Percentiles rank a stretch among this genome's conserved stretches.
phyloP scores from a whole-genome alignment of 2,329 filamentous ascomycete genomes.

The Calonectria henricotiae region DNA sequence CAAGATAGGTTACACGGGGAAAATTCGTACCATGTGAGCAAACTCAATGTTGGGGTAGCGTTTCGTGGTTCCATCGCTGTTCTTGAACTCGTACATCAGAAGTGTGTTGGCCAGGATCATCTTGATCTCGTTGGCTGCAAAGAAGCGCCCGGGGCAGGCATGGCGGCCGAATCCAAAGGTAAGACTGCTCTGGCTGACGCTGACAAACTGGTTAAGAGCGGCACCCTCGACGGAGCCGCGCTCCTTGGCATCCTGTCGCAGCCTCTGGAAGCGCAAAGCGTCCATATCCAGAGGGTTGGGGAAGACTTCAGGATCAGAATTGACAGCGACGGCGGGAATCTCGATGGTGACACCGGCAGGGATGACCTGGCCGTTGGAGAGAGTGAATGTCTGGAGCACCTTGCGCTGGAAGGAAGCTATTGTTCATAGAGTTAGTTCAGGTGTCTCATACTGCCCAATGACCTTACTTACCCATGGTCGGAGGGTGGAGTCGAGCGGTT shows the following conservation, averaged over 20 bases:
- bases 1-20: too few species aligned
- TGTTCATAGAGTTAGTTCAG: neutral
- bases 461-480: slow-evolving; percentile 54
- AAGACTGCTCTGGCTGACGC: slow-evolving; percentile 57
- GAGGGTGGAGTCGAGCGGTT: slow-evolving; percentile 56
- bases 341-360: slow-evolving; percentile 64
- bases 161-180: slow-evolving; percentile 61
- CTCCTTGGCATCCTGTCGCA: slow-evolving; percentile 53
- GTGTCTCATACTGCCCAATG: neutral
- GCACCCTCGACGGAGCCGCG: slow-evolving; percentile 40
- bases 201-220: slow-evolving; percentile 61
- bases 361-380: slow-evolving; percentile 70
- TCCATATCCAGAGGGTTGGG: slow-evolving; percentile 60
- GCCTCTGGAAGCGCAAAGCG: slow-evolving; percentile 63
- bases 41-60: slow-evolving; percentile 30
- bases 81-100: slow-evolving; percentile 59
- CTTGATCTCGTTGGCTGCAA: slow-evolving; percentile 65
- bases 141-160: slow-evolving; percentile 64
- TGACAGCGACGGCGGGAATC: slow-evolving; percentile 58
- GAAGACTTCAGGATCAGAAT: slow-evolving; percentile 57
- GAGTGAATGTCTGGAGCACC: slow-evolving; percentile 66
- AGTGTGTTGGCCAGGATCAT: slow-evolving; percentile 61
- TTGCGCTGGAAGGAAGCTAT: slow-evolving; percentile 66
- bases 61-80: neutral
- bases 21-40: slow-evolving; percentile 26